Conservation (phyloP, 371 early-diverging fungal species). For the Hamiltosporidium tvaerminnensis region DNA sequence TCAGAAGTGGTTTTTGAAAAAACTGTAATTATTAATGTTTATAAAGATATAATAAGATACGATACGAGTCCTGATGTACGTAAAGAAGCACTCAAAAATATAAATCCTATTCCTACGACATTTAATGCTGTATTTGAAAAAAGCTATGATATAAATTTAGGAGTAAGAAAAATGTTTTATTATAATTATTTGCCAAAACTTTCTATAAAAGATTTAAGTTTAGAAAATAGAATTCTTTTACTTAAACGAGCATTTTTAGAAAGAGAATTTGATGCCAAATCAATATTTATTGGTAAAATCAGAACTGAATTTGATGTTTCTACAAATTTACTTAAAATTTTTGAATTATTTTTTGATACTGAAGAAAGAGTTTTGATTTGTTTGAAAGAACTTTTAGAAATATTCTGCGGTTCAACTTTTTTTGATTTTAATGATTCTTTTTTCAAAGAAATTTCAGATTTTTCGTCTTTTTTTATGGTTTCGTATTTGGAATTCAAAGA, state of each 20-base stretch:
- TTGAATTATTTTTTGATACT: too few species aligned
- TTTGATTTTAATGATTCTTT: constrained; percentile 7
- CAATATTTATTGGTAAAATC: not conserved
- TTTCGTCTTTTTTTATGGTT: constrained; percentile 1
- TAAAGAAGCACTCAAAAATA: constrained; percentile 11
- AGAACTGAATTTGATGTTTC: constrained; percentile 3
- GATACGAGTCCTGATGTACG: constrained; percentile 27
- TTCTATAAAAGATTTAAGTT: constrained; percentile 14
- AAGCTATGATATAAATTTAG: constrained; percentile 23
- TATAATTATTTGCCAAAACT: constrained; percentile 13
- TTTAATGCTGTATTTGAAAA: constrained; percentile 22
- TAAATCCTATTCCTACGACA: constrained; percentile 7
- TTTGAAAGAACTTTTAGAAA: not conserved
- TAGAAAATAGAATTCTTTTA: constrained; percentile 17
- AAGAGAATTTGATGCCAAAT: constrained; percentile 28
- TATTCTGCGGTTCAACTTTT: not conserved
- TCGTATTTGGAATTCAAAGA: constrained; percentile 15
- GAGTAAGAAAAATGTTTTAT: constrained; percentile 34
- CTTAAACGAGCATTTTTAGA: constrained; percentile 24
- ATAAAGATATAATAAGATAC: constrained; percentile 31
- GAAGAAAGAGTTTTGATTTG: not conserved
- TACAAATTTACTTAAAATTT: not conserved
- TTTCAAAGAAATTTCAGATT: constrained; percentile 1
- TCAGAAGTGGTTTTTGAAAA: constrained; percentile 12
- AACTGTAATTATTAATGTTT: constrained; percentile 9